Conservation (phyloP, 139 green algal genomes). For the Chlamydomonas sphaeroides region DNA sequence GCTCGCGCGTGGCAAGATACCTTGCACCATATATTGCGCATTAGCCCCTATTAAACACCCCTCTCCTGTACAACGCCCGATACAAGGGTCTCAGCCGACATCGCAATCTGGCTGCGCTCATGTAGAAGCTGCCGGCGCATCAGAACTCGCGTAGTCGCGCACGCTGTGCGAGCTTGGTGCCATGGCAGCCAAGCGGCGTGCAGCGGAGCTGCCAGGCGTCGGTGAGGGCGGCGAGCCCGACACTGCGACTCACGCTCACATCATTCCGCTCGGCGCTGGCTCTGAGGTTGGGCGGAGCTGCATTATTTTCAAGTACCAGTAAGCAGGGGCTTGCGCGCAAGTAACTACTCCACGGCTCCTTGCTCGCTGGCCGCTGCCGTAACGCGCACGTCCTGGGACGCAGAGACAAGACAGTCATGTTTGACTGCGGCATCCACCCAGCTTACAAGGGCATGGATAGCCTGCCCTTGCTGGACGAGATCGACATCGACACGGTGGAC, state of each 20-base stretch:
- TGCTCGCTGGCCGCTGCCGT: too few relatives aligned
- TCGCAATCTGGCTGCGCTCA: too few relatives aligned
- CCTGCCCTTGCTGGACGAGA: conserved; percentile 92
- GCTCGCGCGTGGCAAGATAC: too few relatives aligned
- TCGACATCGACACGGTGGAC: conserved; percentile 78
- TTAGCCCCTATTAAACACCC: too few relatives aligned
- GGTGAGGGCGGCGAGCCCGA: conserved; percentile 10
- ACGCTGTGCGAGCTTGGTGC: neutral
- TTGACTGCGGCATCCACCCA: conserved; percentile 98
- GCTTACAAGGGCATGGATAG: conserved; percentile 82
- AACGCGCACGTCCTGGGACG: too few relatives aligned
- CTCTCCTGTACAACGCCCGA: too few relatives aligned
- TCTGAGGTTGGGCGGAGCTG: conserved; percentile 96
- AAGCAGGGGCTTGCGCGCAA: conserved; percentile 38
- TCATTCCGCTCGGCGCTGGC: conserved; percentile 93
- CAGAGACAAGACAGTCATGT: conserved; percentile 89
- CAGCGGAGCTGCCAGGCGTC: neutral
- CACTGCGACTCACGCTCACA: conserved; percentile 42
- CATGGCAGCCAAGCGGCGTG: conserved; percentile 24
- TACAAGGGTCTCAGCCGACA: too few relatives aligned
- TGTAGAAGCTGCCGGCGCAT: too few relatives aligned
- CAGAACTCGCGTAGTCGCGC: too few relatives aligned
- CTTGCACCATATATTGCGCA: too few relatives aligned
- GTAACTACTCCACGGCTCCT: neutral
- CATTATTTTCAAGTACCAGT: conserved; percentile 92